phyloP scores from a whole-genome alignment of 2,329 filamentous ascomycete species.

The Byssothecium circinans region DNA sequence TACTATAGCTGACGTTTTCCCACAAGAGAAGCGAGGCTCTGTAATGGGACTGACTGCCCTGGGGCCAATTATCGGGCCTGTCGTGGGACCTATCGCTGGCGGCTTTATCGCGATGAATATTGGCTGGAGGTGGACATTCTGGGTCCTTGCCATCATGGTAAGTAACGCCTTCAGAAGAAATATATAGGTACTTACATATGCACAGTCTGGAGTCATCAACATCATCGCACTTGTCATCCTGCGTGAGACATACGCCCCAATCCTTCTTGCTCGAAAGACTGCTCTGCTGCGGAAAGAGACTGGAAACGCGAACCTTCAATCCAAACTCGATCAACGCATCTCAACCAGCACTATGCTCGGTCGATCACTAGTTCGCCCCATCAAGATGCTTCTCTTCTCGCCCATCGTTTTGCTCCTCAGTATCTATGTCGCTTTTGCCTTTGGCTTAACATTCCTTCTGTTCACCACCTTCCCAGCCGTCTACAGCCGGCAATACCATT shows the following conservation, averaged over 20 bases:
- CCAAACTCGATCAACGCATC: slow-evolving; percentile 59
- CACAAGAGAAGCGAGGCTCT: slow-evolving; percentile 51
- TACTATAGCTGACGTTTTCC: slow-evolving; percentile 55
- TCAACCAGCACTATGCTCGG: slow-evolving; percentile 53
- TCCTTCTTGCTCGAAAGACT: slow-evolving; percentile 66
- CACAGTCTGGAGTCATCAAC: slow-evolving; percentile 1
- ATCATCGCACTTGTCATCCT: slow-evolving; percentile 39
- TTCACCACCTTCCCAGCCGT: slow-evolving; percentile 72
- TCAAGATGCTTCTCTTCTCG: slow-evolving; percentile 13
- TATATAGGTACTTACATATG: slow-evolving; percentile 1
- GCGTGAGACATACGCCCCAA: slow-evolving; percentile 76
- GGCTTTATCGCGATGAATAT: slow-evolving; percentile 49
- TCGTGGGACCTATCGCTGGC: slow-evolving; percentile 44
- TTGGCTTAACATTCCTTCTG: slow-evolving; percentile 12
- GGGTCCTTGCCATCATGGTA: slow-evolving; percentile 44
- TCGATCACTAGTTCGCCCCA: slow-evolving; percentile 5
- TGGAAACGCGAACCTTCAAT: slow-evolving; percentile 67
- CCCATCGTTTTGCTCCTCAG: slow-evolving; percentile 11
- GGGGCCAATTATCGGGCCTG: slow-evolving; percentile 55
- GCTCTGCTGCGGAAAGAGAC: slow-evolving; percentile 66
- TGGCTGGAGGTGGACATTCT: slow-evolving; percentile 55
- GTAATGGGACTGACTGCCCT: slow-evolving; percentile 54
- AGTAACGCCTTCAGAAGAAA: slow-evolving; percentile 30
- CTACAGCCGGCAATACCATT: slow-evolving; percentile 70
- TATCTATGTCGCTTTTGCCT: slow-evolving; percentile 8